Evolutionary conservation across 164 flowering plant genomes (phyloP), one percentile per base, ranked within the genome.

Genomic region (Chimonanthus salicifolius): DNA sequence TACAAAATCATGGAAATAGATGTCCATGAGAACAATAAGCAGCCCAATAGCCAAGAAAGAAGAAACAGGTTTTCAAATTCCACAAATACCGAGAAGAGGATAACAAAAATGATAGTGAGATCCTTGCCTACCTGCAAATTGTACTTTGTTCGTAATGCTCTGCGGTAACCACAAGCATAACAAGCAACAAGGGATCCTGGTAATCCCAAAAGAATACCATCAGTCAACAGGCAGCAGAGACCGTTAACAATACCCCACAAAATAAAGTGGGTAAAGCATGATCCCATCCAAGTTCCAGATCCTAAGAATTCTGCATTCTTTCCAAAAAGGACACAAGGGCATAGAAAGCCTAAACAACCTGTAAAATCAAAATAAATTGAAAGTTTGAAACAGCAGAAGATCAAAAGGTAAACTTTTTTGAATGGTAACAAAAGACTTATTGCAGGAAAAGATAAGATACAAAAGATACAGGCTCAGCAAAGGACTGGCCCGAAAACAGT

Each of bases 221-320:
- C 90, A 20, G 89, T 88, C 68, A 89, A 62, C 67, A 89, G 65
- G 78, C 98, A 94, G 75, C 94, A 91, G 43, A 87, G 72, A 7
- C 90, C 77, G 69, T 90, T 94, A 68, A 84, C 80, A 70, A 88
- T 82, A 75, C 84, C 89, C 82, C 92, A 94, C 71, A 89, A 66
- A 65, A 88, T 75, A 68, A 86, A 85, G 82, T 94, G 98, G 62
- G 87, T 87, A 74, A 77, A 75, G 79, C 98, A 94, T 7, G 97
- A 87, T 62, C 97, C 97, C 21, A 75, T 49, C 13, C 88, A 78
- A 62, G 92, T 87, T 80, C 90, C 92, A 68, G 98, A 88, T 45
- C 98, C 98, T 85, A 94, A 72, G 80, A 85, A 79, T 72, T 93
- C 97, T 7, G 97, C 95, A 83, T 94, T 94, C 80, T 87, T 90